These are phyloP conservation scores for Aspergillus pseudoterreus DNA, from an alignment of 2,329 filamentous ascomycete genomes.

Conservation along the genomic window DNA sequence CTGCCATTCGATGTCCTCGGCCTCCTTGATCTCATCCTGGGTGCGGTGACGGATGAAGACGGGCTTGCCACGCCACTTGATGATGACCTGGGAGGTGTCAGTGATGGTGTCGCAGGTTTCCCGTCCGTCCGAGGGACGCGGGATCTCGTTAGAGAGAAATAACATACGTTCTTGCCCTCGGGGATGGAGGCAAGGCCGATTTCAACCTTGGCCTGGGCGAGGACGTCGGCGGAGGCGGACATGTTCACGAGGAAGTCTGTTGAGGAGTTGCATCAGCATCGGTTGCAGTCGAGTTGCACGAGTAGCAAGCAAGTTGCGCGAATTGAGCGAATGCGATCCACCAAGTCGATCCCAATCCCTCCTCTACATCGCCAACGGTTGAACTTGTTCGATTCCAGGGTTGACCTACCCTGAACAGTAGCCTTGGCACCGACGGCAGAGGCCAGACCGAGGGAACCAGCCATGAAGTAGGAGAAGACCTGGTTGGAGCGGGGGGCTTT, in stretches of 20 bases:
- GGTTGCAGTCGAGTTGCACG: not conserved
- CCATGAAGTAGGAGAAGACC: conserved; percentile 97
- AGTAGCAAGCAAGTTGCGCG: conserved; percentile 1
- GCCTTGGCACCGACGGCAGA: conserved; percentile 93
- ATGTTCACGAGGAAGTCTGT: conserved; percentile 99
- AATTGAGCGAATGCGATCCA: not conserved
- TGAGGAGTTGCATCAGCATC: conserved; percentile 25
- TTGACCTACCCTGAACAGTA: conserved; percentile 84
- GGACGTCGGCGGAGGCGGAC: conserved; percentile 96
- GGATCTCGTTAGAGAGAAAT: conserved; percentile 17
- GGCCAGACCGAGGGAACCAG: conserved; percentile 88
- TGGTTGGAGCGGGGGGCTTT: conserved; percentile 68
- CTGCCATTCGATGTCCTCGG: conserved; percentile 80
- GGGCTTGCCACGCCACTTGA: conserved; percentile 99
- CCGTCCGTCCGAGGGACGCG: not conserved
- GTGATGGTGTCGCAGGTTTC: not conserved
- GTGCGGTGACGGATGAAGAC: conserved; percentile 99
- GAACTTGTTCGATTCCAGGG: not conserved
- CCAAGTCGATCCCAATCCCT: not conserved
- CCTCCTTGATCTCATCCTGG: conserved; percentile 85
- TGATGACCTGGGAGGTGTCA: conserved; percentile 67
- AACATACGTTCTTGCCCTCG: conserved; percentile 95
- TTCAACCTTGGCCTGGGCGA: conserved; percentile 99
- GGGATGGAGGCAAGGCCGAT: conserved; percentile 88
- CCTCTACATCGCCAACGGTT: not conserved